Base-by-base conservation (phyloP, 768 basidiomycete genomes). In the Lactifluus piperatus region DNA sequence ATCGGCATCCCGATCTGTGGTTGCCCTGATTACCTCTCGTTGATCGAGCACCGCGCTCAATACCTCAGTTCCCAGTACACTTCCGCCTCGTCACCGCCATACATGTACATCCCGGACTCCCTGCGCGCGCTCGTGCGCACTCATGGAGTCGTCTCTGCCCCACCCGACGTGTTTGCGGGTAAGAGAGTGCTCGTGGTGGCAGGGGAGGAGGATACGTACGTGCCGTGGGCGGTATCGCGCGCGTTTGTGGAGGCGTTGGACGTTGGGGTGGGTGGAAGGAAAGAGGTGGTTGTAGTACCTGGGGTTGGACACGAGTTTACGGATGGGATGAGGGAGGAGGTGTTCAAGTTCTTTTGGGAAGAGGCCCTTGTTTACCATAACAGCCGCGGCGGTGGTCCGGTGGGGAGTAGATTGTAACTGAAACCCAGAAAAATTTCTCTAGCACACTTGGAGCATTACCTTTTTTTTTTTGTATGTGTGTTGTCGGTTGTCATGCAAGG, bases 101-200 rank as follows among this genome's bases (percentile, higher is more conserved):
- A 11, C 34, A 3, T 34, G 9, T 72, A 80, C 61, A 78, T 87
- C 56, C 88, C 90, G 0, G 70, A 71, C 13, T 76, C 78, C 14
- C 70, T 88, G 37, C 70, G 76, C 30, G 70, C 70, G 18, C 69
- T 82, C 44, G 74, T 90, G n/a, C 62, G 70, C 39, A 66, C 64
- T 16, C 62, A 73, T 27, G 81, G 83, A 62, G 81, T 84, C 0
- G 75, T 70, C 3, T 69, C 68, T 3, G 71, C 74, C 37, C 71
- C 80, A 5, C 81, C 76, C 62, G 65, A 71, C 13, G 81, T 84
- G 1, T 91, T 88, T 69, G 58, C 76, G 4, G 84, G 82, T 1
- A 91, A 91, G 74, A 81, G 82, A 66, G 76, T 94, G 14, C 76
- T 94, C 5, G 82, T 87, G 3, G 70, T 94, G 4, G 82, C 83